Base-by-base conservation (phyloP, 1,284 basidiomycete species). In the Gastroboletus turbinatus region DNA sequence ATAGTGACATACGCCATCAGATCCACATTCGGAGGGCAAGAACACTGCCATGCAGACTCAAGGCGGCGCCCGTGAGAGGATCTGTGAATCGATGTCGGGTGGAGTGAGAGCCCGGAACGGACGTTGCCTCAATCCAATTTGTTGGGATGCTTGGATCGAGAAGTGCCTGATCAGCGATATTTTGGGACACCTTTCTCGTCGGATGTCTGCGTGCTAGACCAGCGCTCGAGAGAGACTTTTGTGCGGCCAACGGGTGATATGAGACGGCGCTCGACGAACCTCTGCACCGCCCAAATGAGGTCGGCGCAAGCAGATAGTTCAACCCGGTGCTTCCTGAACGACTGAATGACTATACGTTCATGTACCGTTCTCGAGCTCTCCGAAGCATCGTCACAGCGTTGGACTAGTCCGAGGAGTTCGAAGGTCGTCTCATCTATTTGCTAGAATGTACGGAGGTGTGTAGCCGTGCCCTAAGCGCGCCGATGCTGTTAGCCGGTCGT, bases 1-100 rank as follows among this genome's bases (percentile, higher is more conserved):
- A 23, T 0, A 39, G 45, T 25, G 51, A 62, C 52, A 52, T 60
- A 39, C 46, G 38, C 21, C 45, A 60, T 50, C 17, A 53, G 46
- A 60, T 55, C 46, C 46, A 46, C 38, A 44, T 46, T 35, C 5
- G 39, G 35, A 23, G 10, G 44, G 44, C 11, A 53, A 36, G 6
- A 14, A 13, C 5, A 49, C 52, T 56, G 43, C 64, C 51, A 2
- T 23, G 14, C 16, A 45, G 25, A 50, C 10, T 27, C n/a, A n/a
- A n/a, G 30, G 43, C n/a, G 36, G 52, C 40, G 33, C 40, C 48
- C 63, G 64, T 69, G 67, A 66, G 67, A 67, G 66, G 52, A 66
- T 66, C 63, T 56, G 63, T 55, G 54, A 55, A 61, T 53, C 52
- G 52, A 55, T 48, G 46, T 11, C 32, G 32, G 32, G 44, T 36